These are phyloP conservation scores for Fusarium chuoi DNA, from an alignment of 2,329 filamentous ascomycete species.

Conservation along the genomic window DNA sequence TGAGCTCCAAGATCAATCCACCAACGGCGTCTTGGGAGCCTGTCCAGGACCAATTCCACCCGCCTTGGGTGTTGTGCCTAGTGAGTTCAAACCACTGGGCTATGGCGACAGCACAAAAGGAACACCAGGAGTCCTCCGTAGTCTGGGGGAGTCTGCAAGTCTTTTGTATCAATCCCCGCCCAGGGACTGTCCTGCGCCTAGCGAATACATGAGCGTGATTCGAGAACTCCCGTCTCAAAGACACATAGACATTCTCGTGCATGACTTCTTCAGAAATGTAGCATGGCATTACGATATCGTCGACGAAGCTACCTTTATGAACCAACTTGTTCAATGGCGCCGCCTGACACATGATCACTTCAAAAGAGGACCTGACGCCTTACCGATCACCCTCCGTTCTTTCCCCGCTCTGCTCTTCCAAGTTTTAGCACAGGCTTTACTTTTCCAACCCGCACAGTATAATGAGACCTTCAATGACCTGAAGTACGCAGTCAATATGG, in stretches of 20 bases:
- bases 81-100: not conserved
- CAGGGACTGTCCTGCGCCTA: fast-evolving
- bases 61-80: not conserved
- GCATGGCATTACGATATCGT: not conserved
- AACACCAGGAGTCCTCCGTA: not conserved
- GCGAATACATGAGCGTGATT: not conserved
- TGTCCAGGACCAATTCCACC: not conserved
- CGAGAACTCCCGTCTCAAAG: not conserved
- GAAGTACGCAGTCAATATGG: not conserved
- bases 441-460: not conserved
- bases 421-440: not conserved
- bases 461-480: not conserved
- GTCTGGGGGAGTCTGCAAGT: not conserved
- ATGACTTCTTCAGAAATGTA: not conserved
- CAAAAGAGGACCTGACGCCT: not conserved
- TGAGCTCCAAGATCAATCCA: not conserved
- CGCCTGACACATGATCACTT: not conserved
- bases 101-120: not conserved
- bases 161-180: not conserved
- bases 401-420: not conserved
- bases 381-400: not conserved
- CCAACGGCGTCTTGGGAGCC: not conserved
- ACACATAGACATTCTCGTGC: not conserved
- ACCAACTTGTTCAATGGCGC: not conserved
- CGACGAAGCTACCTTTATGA: not conserved